phyloP scores from a whole-genome alignment of 2,329 filamentous ascomycete species.

The Myrmaecium sp. region DNA sequence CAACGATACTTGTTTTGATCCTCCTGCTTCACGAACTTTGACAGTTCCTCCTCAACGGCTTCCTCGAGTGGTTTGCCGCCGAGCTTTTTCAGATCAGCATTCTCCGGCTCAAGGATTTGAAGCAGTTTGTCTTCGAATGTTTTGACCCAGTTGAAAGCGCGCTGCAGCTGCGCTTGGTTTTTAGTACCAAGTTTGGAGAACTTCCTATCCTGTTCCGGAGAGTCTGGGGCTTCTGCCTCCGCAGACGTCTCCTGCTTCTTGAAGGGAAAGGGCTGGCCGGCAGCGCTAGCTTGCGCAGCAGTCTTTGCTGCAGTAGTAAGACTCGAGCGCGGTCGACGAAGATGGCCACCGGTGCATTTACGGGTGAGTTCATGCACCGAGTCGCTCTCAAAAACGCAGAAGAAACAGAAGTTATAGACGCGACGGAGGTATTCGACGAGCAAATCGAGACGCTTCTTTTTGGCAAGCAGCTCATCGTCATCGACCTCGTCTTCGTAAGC shows the following conservation, averaged over 20 bases:
- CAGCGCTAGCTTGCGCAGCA: conserved; percentile 70
- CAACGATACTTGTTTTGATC: conserved; percentile 95
- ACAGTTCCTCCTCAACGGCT: conserved; percentile 68
- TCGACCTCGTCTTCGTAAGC: conserved; percentile 63
- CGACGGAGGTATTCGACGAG: conserved; percentile 91
- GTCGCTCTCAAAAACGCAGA: conserved; percentile 97
- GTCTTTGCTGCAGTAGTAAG: conserved; percentile 68
- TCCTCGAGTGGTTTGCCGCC: conserved; percentile 79
- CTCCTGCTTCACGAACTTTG: conserved; percentile 86
- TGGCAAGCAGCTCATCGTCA: conserved; percentile 71
- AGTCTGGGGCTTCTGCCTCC: conserved; percentile 45
- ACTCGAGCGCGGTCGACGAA: conserved; percentile 75
- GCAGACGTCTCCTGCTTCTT: conserved; percentile 54
- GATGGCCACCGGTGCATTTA: conserved; percentile 94
- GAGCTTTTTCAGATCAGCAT: conserved; percentile 73
- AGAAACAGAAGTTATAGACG: conserved; percentile 98
- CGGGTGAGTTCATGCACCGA: conserved; percentile 89
- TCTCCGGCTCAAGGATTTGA: conserved; percentile 81
- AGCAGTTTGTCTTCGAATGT: conserved; percentile 95
- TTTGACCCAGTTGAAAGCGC: conserved; percentile 96
- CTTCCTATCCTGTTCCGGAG: conserved; percentile 56
- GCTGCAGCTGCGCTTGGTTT: conserved; percentile 77
- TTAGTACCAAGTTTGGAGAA: conserved; percentile 51
- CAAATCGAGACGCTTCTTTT: conserved; percentile 94
- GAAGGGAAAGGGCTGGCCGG: conserved; percentile 65